These are phyloP conservation scores for Mucor lusitanicus DNA, from an alignment of 371 early-diverging fungal genomes.

Conservation along the genomic window DNA sequence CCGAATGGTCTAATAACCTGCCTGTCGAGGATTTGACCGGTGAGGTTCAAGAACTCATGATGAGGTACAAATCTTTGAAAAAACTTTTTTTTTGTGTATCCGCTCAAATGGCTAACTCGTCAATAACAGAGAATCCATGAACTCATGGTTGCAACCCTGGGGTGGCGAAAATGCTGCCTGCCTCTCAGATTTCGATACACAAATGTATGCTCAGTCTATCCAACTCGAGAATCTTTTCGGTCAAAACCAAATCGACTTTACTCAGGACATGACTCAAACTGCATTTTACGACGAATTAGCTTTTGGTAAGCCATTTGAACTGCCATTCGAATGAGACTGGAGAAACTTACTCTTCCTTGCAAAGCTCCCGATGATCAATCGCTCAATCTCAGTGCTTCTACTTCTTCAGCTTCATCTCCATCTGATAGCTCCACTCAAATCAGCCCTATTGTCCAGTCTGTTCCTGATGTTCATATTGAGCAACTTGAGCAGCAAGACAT, in stretches of 20 bases:
- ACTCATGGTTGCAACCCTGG: conserved; percentile 39
- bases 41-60: conserved; percentile 47
- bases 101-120: background rate
- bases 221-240: conserved; percentile 46
- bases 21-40: conserved; percentile 47
- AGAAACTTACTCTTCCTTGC: background rate
- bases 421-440: conserved; percentile 16
- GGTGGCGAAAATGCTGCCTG: conserved; percentile 22
- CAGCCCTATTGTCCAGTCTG: conserved; percentile 21
- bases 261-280: conserved; percentile 15
- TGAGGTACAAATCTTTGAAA: conserved; percentile 32
- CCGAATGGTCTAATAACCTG: conserved; percentile 14
- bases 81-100: background rate
- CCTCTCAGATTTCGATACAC: conserved; percentile 33
- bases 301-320: conserved; percentile 34
- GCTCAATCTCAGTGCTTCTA: conserved; percentile 23
- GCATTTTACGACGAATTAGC: conserved; percentile 47
- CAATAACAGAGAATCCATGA: conserved; percentile 25
- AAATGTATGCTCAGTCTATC: conserved; percentile 39
- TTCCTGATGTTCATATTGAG: conserved; percentile 1
- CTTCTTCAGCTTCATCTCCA: conserved; percentile 29
- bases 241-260: conserved; percentile 31
- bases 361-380: conserved; percentile 27
- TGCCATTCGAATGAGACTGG: background rate
- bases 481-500: background rate